Percentiles rank a stretch among this genome's conserved stretches.
These are phyloP conservation scores for Coemansia sp. DNA, from an alignment of 192 early-diverging fungal species.

Conservation along the genomic window DNA sequence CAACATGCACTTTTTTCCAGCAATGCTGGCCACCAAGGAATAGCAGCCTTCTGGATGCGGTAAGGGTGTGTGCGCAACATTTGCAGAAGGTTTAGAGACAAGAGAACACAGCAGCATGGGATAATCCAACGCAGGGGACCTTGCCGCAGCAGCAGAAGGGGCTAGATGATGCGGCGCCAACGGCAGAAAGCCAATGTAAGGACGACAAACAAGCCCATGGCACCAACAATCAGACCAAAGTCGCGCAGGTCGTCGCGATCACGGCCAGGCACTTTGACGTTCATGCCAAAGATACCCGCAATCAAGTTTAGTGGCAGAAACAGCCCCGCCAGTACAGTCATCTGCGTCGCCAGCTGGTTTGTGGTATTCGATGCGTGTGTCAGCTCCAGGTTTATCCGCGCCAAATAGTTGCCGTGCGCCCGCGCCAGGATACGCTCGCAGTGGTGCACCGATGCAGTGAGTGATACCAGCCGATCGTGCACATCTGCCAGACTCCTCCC, in stretches of 20 bases:
- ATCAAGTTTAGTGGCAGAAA: conserved; percentile 65
- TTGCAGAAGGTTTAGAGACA: too few species aligned
- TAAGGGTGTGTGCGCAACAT: too few species aligned
- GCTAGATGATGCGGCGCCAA: conserved; percentile 48
- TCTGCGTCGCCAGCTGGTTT: conserved; percentile 46
- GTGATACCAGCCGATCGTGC: conserved; percentile 73
- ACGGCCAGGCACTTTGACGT: conserved; percentile 68
- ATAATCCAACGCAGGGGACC: too few species aligned
- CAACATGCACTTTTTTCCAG: too few species aligned
- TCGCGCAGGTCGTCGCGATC: conserved; percentile 49
- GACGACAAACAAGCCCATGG: conserved; percentile 36
- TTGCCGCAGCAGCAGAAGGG: neutral
- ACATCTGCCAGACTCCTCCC: conserved; percentile 35
- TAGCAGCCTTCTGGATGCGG: too few species aligned
- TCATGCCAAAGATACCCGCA: conserved; percentile 71
- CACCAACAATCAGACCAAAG: conserved; percentile 35
- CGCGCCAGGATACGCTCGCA: conserved; percentile 78
- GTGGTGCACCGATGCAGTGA: conserved; percentile 76
- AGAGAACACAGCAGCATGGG: too few species aligned
- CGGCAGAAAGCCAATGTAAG: conserved; percentile 34
- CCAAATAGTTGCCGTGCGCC: conserved; percentile 82
- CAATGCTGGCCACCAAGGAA: too few species aligned
- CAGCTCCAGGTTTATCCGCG: conserved; percentile 81
- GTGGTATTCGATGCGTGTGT: conserved; percentile 59
- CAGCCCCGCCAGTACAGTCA: conserved; percentile 57